These are phyloP conservation scores for Colletotrichum gigasporum DNA, from an alignment of 2,329 filamentous ascomycete species.

Conservation along the genomic window DNA sequence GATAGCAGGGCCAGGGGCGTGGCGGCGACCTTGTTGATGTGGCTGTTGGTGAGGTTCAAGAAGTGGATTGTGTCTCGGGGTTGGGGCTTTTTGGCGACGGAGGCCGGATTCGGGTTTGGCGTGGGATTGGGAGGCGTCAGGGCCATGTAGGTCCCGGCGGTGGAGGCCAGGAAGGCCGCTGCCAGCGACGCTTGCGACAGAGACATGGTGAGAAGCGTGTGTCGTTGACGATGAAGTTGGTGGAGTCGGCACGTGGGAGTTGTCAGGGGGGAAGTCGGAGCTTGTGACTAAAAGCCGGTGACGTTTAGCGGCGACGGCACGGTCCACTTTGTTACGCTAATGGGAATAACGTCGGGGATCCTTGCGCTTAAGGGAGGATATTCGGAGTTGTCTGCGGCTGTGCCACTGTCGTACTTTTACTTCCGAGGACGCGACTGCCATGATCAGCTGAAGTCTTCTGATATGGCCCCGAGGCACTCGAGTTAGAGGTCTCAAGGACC, in stretches of 20 bases:
- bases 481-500: too few relatives aligned
- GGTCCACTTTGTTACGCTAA: background rate
- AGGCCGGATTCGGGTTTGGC: conserved; percentile 29
- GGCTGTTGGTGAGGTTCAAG: conserved; percentile 38
- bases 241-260: background rate
- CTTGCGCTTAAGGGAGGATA: too few relatives aligned
- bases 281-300: background rate
- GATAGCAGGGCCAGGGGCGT: conserved; percentile 38
- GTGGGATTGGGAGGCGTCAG: conserved; percentile 43
- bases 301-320: conserved; percentile 5
- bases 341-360: too few relatives aligned
- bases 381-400: too few relatives aligned
- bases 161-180: conserved; percentile 39
- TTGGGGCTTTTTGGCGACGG: background rate
- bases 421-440: too few relatives aligned
- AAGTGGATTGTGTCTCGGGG: conserved; percentile 32
- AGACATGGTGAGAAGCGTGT: background rate
- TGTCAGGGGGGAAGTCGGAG: background rate
- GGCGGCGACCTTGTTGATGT: conserved; percentile 34
- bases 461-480: too few relatives aligned
- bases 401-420: too few relatives aligned
- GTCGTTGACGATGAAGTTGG: background rate
- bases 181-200: background rate
- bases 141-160: conserved; percentile 41
- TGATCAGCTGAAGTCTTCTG: too few relatives aligned